Evolutionary conservation across 2,329 filamentous ascomycete genomes (phyloP).

Genomic region (Magnaporthiopsis incrustans): DNA sequence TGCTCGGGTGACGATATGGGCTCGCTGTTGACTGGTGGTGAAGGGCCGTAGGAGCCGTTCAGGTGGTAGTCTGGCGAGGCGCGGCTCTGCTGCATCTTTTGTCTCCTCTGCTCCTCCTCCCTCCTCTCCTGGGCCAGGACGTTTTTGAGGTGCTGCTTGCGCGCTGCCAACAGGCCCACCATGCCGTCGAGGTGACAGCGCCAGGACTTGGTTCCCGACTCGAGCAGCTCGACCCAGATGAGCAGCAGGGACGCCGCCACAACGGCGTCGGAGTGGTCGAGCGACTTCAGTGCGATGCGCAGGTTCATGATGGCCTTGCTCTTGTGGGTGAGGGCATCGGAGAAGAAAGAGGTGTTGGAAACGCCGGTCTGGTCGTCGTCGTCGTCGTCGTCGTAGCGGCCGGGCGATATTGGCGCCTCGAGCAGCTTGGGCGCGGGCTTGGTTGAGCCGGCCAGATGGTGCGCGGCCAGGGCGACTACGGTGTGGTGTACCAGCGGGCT

Average conservation of each 20-base stretch:
- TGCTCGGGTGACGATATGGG: not conserved
- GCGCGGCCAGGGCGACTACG: slow-evolving; percentile 3
- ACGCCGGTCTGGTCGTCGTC: not conserved
- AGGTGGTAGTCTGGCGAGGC: not conserved
- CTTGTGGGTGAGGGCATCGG: slow-evolving; percentile 8
- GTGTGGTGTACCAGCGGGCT: slow-evolving; percentile 1
- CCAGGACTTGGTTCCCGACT: slow-evolving; percentile 8
- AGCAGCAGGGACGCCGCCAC: slow-evolving; percentile 8
- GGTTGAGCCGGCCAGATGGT: slow-evolving; percentile 5
- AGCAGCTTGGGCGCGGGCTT: slow-evolving; percentile 6
- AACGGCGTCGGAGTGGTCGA: slow-evolving; percentile 8
- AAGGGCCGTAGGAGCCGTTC: not conserved
- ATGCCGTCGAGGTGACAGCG: slow-evolving; percentile 9
- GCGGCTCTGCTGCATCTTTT: not conserved
- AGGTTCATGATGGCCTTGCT: slow-evolving; percentile 8
- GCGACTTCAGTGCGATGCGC: slow-evolving; percentile 4
- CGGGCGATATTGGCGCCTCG: slow-evolving; percentile 1
- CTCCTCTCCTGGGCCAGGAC: not conserved
- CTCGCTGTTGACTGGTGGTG: not conserved
- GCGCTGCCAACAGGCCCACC: slow-evolving; percentile 4
- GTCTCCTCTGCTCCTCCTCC: not conserved
- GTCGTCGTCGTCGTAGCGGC: not conserved
- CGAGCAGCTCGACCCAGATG: slow-evolving; percentile 10
- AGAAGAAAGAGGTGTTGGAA: not conserved
- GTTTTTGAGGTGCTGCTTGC: not conserved